A percentile compares a stretch with the other conserved stretches of the same genome.
These are phyloP conservation scores for Umbellularia californica DNA, from an alignment of 164 flowering plant species.

Conservation along the genomic window DNA sequence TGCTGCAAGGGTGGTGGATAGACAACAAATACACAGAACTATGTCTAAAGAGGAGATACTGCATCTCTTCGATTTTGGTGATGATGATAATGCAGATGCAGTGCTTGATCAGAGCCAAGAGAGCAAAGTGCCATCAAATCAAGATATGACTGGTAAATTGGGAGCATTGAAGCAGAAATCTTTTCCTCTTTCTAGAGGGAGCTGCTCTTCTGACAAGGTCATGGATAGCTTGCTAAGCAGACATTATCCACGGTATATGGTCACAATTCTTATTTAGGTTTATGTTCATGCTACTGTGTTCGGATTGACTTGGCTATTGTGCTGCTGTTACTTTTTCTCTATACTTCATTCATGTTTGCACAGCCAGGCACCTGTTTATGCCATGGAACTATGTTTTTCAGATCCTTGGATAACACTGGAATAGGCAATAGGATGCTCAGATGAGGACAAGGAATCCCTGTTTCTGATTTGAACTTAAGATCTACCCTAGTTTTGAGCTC, in stretches of 20 bases:
- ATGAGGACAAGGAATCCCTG: background rate
- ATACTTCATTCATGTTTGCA: background rate
- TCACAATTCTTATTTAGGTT: background rate
- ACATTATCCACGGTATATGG: constrained; percentile 67
- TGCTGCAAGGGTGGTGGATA: constrained; percentile 98
- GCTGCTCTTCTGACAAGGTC: constrained; percentile 75
- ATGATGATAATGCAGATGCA: constrained; percentile 62
- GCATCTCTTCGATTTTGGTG: constrained; percentile 94
- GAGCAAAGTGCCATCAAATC: constrained; percentile 18
- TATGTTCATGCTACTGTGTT: background rate
- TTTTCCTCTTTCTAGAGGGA: constrained; percentile 33
- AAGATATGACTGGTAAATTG: constrained; percentile 13
- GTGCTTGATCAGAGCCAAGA: constrained; percentile 31
- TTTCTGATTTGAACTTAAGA: background rate
- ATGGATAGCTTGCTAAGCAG: constrained; percentile 71
- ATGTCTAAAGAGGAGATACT: constrained; percentile 95
- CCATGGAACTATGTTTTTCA: background rate
- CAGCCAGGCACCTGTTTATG: background rate
- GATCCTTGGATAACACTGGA: background rate
- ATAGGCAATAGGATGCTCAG: background rate
- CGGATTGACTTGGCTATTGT: background rate
- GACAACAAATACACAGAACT: constrained; percentile 88
- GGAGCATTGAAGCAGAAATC: constrained; percentile 35
- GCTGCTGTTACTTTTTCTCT: background rate
- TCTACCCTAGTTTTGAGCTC: background rate